A percentile compares a stretch with the other conserved stretches of the same genome.
Conservation (phyloP, 2,329 filamentous ascomycete genomes). For the Paraconiothyrium sp. region DNA sequence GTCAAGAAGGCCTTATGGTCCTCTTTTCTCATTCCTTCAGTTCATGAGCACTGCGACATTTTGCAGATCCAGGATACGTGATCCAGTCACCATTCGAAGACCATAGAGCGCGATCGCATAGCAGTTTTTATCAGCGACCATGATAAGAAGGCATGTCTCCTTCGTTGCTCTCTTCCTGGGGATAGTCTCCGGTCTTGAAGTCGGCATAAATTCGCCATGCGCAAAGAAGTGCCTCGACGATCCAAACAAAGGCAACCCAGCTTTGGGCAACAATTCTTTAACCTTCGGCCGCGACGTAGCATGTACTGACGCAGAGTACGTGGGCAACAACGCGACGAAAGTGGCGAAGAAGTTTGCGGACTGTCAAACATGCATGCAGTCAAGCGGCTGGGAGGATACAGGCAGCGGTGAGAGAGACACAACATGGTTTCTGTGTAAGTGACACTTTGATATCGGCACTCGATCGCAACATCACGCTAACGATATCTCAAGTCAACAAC, state of each 20-base stretch:
- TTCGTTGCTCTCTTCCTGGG: slow-evolving; percentile 8
- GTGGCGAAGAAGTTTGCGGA: slow-evolving; percentile 28
- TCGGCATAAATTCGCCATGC: slow-evolving; percentile 31
- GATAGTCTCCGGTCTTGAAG: slow-evolving; percentile 25
- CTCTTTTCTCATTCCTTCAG: neutral
- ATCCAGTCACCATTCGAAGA: neutral
- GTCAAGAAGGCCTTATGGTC: neutral
- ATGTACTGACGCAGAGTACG: slow-evolving; percentile 29
- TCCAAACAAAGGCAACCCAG: slow-evolving; percentile 22
- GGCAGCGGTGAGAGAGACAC: slow-evolving; percentile 26
- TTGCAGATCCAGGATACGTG: neutral
- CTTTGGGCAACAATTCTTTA: slow-evolving; percentile 19
- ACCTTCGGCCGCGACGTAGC: slow-evolving; percentile 25
- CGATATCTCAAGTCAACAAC: slow-evolving; percentile 27
- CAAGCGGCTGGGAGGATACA: slow-evolving; percentile 22
- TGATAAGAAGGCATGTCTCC: slow-evolving; percentile 1
- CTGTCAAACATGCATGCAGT: slow-evolving; percentile 30
- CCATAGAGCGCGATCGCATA: neutral
- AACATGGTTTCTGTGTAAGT: slow-evolving; percentile 33
- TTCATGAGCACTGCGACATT: neutral
- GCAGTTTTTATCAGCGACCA: neutral
- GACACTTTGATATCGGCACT: neutral
- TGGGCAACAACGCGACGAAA: slow-evolving; percentile 24
- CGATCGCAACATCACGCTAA: neutral
- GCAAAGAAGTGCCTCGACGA: slow-evolving; percentile 29